Percentiles rank a stretch among this genome's conserved stretches.
Conservation (phyloP, 257 asterid species). For the Rauvolfia tetraphylla region DNA sequence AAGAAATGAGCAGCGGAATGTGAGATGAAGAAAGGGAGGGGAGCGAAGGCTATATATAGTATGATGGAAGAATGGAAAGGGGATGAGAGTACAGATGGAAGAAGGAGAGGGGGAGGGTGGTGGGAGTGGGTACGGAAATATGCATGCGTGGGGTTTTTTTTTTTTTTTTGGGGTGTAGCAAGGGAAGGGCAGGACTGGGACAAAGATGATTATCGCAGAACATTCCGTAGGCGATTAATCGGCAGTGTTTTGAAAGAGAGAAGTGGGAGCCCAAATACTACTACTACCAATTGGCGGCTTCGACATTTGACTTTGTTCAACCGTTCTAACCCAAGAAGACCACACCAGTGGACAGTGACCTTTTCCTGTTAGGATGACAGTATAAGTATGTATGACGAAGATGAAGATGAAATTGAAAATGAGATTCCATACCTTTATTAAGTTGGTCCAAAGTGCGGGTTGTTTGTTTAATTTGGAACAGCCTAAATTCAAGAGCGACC, state of each 20-base stretch:
- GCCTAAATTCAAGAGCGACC: too few relatives aligned
- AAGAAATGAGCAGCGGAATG: not conserved
- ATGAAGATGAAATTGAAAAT: too few relatives aligned
- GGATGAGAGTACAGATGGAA: not conserved
- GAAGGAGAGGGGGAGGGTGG: not conserved
- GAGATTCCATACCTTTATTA: not conserved
- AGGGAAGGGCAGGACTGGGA: not conserved
- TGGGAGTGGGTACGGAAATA: conserved; percentile 11
- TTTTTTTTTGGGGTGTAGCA: too few relatives aligned
- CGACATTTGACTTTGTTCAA: not conserved
- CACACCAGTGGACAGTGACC: too few relatives aligned
- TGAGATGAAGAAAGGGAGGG: conserved; percentile 9
- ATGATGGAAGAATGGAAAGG: not conserved
- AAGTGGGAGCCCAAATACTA: not conserved
- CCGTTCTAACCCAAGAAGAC: too few relatives aligned
- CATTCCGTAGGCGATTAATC: conserved; percentile 8
- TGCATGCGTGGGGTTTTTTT: conserved; percentile 22
- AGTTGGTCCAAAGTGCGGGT: not conserved
- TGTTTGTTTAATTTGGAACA: not conserved
- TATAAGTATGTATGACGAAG: too few relatives aligned
- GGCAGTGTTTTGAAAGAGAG: not conserved
- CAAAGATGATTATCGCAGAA: conserved; percentile 1
- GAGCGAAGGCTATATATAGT: conserved; percentile 8
- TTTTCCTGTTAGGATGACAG: too few relatives aligned
- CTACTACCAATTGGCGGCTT: not conserved